A percentile compares a stretch with the other conserved stretches of the same genome.
Conservation (phyloP, 331 rosid species). For the Acacia pycnantha region DNA sequence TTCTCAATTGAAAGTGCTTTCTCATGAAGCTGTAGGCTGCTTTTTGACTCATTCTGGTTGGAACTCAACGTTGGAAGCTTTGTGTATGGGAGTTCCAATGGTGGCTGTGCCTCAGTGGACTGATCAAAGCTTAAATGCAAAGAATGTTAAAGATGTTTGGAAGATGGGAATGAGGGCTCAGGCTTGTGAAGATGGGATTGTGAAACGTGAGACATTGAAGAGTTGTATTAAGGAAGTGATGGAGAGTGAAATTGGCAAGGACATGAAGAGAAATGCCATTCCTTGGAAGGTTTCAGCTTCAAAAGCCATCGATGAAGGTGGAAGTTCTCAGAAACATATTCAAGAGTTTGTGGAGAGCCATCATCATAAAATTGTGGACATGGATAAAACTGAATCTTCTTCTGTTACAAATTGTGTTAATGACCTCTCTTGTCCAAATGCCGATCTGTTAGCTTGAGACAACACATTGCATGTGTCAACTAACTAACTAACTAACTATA, state of each 20-base stretch:
- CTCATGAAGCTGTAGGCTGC: slow-evolving; percentile 36
- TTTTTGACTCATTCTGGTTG: slow-evolving; percentile 34
- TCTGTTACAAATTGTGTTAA: neutral
- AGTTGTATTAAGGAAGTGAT: slow-evolving; percentile 12
- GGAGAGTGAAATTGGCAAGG: slow-evolving; percentile 24
- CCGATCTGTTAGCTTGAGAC: neutral
- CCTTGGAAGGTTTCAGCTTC: slow-evolving; percentile 28
- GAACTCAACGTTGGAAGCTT: slow-evolving; percentile 40
- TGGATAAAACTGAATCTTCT: neutral
- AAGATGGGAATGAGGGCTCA: slow-evolving; percentile 24
- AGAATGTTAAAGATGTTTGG: slow-evolving; percentile 33
- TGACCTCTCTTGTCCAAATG: neutral
- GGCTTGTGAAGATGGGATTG: slow-evolving; percentile 4
- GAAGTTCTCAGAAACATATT: neutral
- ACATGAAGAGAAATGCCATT: slow-evolving; percentile 12
- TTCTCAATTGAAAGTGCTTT: slow-evolving; percentile 35
- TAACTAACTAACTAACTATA: too few relatives aligned
- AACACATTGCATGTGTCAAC: too few relatives aligned
- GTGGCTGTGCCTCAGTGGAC: slow-evolving; percentile 31
- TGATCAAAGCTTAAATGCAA: slow-evolving; percentile 35
- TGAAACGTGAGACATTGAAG: slow-evolving; percentile 4
- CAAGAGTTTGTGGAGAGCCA: neutral
- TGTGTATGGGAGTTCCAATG: slow-evolving; percentile 35
- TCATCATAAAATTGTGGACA: neutral
- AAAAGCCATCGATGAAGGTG: neutral